Evolutionary conservation across 352 stramenopile genomes (phyloP), one percentile per base, ranked within the genome.

Genomic region (Globisporangium carolinianum): DNA sequence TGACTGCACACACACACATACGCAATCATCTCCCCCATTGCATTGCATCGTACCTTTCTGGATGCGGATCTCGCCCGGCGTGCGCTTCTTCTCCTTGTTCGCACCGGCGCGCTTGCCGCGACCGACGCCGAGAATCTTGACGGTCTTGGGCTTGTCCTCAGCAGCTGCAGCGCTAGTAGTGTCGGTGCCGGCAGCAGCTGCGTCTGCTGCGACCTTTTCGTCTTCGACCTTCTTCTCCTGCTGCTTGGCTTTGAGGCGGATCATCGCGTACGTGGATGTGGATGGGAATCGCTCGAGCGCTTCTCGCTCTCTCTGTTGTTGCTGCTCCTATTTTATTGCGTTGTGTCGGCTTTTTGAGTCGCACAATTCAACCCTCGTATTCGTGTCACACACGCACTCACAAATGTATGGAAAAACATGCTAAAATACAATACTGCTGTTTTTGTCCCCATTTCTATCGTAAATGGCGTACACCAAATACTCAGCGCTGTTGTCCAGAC

Each of bases 51-150:
- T 50, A 98, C 94, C 96, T 93, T 98, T 99, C 74, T 99, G 96
- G 71, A 99, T 98, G 51, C 96, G 89, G 75, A 99, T 98, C 76
- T 99, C 96, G 66, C 95, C 96, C 6, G 96, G 96, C 66, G 90
- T 98, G 61, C 95, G 90, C 69, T 98, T 94, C 77, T 96, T 94
- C 60, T 91, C 81, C 65, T 94, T 95, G 65, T 59, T 86, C 37
- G 50, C 66, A 17, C 79, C 79, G 3, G 51, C 38, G 55, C 83
- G 79, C 56, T 91, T 93, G 49, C 86, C 86, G 14, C 86, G 83
- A 11, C 86, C 86, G 6, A 95, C 78, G 45, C 86, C 86, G 0
- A 95, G 62, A 57, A 95, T 95, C 66, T 89, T 90, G 53, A 83
- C 68, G 46, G 74, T 88, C 69, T 91, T 91, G 58, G 80, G 73